Percentiles rank a stretch among this genome's conserved stretches.
These are phyloP conservation scores for Vanderwaltozyma tropicalis DNA, from an alignment of 805 yeast genomes.

Conservation along the genomic window DNA sequence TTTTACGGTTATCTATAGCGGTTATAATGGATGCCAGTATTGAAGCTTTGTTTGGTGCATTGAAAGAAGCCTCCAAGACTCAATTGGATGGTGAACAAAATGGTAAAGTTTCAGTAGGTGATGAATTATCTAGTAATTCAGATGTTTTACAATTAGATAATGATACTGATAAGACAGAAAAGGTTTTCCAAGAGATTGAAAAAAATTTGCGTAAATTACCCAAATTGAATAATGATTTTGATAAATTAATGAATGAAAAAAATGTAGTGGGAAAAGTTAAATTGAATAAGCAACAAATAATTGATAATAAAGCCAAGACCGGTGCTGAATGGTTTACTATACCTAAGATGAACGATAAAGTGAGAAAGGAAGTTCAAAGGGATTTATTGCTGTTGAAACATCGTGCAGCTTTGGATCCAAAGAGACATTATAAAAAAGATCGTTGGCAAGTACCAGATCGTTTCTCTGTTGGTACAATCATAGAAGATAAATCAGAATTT, in stretches of 20 bases:
- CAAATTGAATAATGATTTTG: conserved; percentile 22
- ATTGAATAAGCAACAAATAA: conserved; percentile 2
- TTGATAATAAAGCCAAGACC: conserved; percentile 6
- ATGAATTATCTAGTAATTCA: neutral
- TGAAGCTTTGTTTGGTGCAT: conserved; percentile 8
- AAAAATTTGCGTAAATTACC: conserved; percentile 21
- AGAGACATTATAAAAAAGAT: conserved; percentile 86
- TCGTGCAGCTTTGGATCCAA: conserved; percentile 88
- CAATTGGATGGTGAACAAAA: neutral
- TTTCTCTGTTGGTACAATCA: conserved; percentile 81
- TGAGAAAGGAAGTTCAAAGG: conserved; percentile 45
- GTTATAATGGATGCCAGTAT: conserved; percentile 2
- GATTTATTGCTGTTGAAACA: conserved; percentile 73
- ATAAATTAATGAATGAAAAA: conserved; percentile 10
- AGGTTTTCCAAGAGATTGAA: conserved; percentile 22
- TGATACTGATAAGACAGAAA: conserved; percentile 11
- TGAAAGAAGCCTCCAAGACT: conserved; percentile 6
- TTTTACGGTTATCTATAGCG: too few relatives aligned
- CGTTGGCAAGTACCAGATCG: conserved; percentile 66
- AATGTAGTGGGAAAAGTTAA: neutral
- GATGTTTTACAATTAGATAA: conserved; percentile 11
- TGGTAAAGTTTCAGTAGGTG: neutral
- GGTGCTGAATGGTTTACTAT: conserved; percentile 69
- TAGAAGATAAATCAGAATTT: conserved; percentile 74
- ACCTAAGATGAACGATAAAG: conserved; percentile 67